Evolutionary conservation across 257 asterid genomes (phyloP), one percentile per base, ranked within the genome.

Genomic region (Nicotiana paniculata): DNA sequence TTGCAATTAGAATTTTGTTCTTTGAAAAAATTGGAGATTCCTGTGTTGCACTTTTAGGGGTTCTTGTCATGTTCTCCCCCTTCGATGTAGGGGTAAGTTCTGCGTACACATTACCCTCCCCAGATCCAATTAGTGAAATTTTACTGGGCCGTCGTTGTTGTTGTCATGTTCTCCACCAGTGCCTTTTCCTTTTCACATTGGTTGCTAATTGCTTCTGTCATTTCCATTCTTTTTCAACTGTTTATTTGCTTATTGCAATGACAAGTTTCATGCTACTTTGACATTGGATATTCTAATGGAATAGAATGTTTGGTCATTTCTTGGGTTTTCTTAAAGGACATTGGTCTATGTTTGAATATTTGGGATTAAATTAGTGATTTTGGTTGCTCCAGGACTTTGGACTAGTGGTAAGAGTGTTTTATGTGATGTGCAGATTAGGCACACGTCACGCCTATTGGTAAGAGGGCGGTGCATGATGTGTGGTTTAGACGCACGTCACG

Each of bases 101-200:
- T 21, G 24, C 24, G 24, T 21, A 21, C 24, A 21, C 24, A 21
- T 21, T 21, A 21, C 24, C 24, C 24, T 21, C 24, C 24, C 24
- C 24, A 21, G 24, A 21, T 0, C 24, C 24, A 21, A 21, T 21
- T 21, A 21, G 24, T 21, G 24, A 21, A 21, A 21, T 21, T 21
- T 21, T 21, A 21, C 24, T 21, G 24, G 24, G 24, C 24, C 24
- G 24, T 21, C 24, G 24, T 21, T 21, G 24, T 21, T 77, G 83
- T 81, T 24, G 21, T 85, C 83, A 77, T 81, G 83, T 39, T 74
- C 30, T 37, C 83, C 83, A 77, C 80, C 74, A 2, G 24, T n/a
- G 53, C 3, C 48, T 18, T 18, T 12, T 43, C 32, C 37, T 54
- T 39, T 46, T 61, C 13, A 5, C 62, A 48, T 48, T 48, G 37